A percentile compares a stretch with the other conserved stretches of the same genome.
Evolutionary conservation across 352 stramenopile genomes (phyloP).

Genomic region (Phytophthora pseudosyringae): DNA sequence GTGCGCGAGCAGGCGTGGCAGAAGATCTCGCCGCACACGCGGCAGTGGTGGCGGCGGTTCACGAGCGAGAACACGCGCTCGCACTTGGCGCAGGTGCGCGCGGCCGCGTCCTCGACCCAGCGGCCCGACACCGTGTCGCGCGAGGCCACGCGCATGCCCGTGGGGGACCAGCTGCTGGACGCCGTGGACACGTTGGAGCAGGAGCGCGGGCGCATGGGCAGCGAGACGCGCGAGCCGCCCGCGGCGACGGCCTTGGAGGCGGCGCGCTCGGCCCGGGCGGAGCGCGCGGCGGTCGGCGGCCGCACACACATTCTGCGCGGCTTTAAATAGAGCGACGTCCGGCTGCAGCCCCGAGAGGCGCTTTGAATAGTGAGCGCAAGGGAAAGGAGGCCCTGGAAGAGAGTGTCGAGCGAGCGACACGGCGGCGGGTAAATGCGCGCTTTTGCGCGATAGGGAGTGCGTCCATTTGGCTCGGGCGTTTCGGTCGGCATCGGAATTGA

Average conservation of each 20-base stretch:
- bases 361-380: constrained; percentile 38
- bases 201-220: constrained; percentile 44
- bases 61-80: constrained; percentile 73
- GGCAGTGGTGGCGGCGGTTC: constrained; percentile 84
- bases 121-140: constrained; percentile 72
- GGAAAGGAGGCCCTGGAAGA: constrained; percentile 12
- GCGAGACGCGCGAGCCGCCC: constrained; percentile 10
- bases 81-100: constrained; percentile 69
- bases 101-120: constrained; percentile 70
- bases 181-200: constrained; percentile 74
- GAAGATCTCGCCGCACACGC: constrained; percentile 85
- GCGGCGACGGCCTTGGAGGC: constrained; percentile 31
- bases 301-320: constrained; percentile 50
- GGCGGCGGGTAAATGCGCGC: background rate
- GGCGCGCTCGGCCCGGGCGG: constrained; percentile 29
- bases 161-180: constrained; percentile 73
- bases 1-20: constrained; percentile 82
- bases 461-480: constrained; percentile 11
- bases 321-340: constrained; percentile 24
- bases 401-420: constrained; percentile 10
- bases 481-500: background rate
- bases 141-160: constrained; percentile 36
- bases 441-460: background rate
- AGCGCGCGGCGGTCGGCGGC: constrained; percentile 38
- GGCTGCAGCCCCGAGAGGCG: constrained; percentile 4